phyloP scores from a whole-genome alignment of 1,139 yeast species.

The Arxiozyma slooffiae region DNA sequence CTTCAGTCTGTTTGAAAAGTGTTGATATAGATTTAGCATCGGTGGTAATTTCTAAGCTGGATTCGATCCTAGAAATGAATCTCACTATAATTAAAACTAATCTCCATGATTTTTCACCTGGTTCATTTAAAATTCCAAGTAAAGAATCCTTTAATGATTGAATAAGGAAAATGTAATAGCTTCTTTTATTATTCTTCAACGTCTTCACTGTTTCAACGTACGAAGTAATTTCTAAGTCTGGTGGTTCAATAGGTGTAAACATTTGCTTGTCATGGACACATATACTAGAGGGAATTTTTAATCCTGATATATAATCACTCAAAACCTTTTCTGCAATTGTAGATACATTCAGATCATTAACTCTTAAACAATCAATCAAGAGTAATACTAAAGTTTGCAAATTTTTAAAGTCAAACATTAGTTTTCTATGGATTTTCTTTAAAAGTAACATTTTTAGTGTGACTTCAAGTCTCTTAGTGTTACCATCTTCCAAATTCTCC shows the following conservation, averaged over 20 bases:
- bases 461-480: slow-evolving; percentile 54
- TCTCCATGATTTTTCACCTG: slow-evolving; percentile 56
- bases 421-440: slow-evolving; percentile 44
- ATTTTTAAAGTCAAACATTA: slow-evolving; percentile 50
- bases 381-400: slow-evolving; percentile 39
- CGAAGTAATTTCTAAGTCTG: slow-evolving; percentile 46
- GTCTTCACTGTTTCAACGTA: slow-evolving; percentile 47
- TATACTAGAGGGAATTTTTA: slow-evolving; percentile 51
- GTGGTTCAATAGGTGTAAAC: slow-evolving; percentile 47
- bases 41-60: slow-evolving; percentile 44
- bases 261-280: slow-evolving; percentile 43
- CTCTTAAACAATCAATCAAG: slow-evolving; percentile 47
- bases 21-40: slow-evolving; percentile 38
- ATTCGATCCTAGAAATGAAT: slow-evolving; percentile 46
- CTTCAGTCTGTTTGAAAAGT: slow-evolving; percentile 45
- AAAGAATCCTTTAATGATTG: slow-evolving; percentile 39
- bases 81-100: slow-evolving; percentile 46
- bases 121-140: slow-evolving; percentile 27
- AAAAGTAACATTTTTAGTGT: slow-evolving; percentile 50
- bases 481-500: slow-evolving; percentile 44
- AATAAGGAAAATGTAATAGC: slow-evolving; percentile 36
- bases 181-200: slow-evolving; percentile 52
- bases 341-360: slow-evolving; percentile 50
- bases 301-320: slow-evolving; percentile 37
- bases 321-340: slow-evolving; percentile 44